Conservation (phyloP, 1,139 yeast species). For the Arxiozyma slooffiae region DNA sequence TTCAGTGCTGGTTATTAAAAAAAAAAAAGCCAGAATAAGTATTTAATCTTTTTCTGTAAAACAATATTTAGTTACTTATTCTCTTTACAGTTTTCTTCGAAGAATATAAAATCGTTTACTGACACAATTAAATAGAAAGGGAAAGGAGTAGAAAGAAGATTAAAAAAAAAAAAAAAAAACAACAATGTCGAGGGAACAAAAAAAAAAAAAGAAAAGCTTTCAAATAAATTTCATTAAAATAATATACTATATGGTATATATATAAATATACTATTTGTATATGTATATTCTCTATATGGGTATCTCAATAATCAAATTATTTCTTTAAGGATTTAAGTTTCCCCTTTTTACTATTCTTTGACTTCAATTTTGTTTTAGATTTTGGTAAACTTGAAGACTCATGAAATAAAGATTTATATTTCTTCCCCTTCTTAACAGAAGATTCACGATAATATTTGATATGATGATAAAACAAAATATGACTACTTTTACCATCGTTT, state of each 20-base stretch:
- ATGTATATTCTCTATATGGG: not conserved
- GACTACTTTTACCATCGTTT: not conserved
- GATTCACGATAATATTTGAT: conserved; percentile 2
- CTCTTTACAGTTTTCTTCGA: not conserved
- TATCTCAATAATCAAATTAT: not conserved
- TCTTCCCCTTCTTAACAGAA: conserved; percentile 3
- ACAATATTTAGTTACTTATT: too few species aligned
- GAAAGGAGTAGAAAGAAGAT: too few species aligned
- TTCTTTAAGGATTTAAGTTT: not conserved
- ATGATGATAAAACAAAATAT: not conserved
- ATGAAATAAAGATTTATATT: conserved; percentile 4
- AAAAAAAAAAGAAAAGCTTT: too few species aligned
- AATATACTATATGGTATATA: too few species aligned
- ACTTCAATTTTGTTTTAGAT: not conserved
- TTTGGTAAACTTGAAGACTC: conserved; percentile 1
- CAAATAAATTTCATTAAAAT: not conserved
- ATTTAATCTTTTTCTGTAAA: too few species aligned
- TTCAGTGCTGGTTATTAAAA: too few species aligned
- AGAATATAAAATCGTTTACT: not conserved
- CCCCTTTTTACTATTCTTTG: not conserved
- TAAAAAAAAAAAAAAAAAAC: too few species aligned
- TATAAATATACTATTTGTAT: too few species aligned
- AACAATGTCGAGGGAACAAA: not conserved
- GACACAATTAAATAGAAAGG: not conserved
- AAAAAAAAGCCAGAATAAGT: not conserved